Percentiles rank a stretch among this genome's conserved stretches.
Conservation (phyloP, 2,329 filamentous ascomycete genomes). For the Penicillium sp. region DNA sequence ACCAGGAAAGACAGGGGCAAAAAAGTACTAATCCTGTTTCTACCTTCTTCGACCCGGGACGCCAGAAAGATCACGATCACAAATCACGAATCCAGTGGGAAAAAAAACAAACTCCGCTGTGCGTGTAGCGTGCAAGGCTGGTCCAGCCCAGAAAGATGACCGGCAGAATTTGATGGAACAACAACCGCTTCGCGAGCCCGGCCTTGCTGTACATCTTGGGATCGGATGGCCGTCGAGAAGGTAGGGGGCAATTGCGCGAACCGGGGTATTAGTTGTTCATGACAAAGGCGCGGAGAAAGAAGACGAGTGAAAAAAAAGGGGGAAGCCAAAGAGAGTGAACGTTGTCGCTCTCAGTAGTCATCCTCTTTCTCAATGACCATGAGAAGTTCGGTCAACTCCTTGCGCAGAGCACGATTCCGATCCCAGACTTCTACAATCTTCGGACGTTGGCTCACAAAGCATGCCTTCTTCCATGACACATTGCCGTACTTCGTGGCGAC, state of each 20-base stretch:
- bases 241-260: slow-evolving; percentile 10
- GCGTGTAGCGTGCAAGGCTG: slow-evolving; percentile 19
- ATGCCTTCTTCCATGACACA: slow-evolving; percentile 45
- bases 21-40: slow-evolving; percentile 14
- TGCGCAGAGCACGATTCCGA: slow-evolving; percentile 47
- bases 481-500: slow-evolving; percentile 34
- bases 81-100: slow-evolving; percentile 15
- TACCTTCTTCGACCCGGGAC: slow-evolving; percentile 25
- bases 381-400: slow-evolving; percentile 48
- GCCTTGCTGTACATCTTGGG: background rate
- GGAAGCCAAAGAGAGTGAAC: slow-evolving; percentile 1
- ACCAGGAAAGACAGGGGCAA: slow-evolving; percentile 8
- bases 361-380: slow-evolving; percentile 47
- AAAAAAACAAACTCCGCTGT: slow-evolving; percentile 24
- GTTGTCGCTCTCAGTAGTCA: slow-evolving; percentile 32
- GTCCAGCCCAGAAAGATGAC: background rate
- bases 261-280: slow-evolving; percentile 35
- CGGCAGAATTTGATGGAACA: slow-evolving; percentile 1
- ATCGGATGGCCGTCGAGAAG: background rate
- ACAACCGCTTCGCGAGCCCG: slow-evolving; percentile 6
- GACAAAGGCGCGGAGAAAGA: slow-evolving; percentile 20
- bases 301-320: slow-evolving; percentile 6
- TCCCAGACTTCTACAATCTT: slow-evolving; percentile 47
- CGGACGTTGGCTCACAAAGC: slow-evolving; percentile 44
- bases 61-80: slow-evolving; percentile 24